These are phyloP conservation scores for Pestalotiopsis sp. DNA, from an alignment of 2,329 filamentous ascomycete species.

Conservation along the genomic window DNA sequence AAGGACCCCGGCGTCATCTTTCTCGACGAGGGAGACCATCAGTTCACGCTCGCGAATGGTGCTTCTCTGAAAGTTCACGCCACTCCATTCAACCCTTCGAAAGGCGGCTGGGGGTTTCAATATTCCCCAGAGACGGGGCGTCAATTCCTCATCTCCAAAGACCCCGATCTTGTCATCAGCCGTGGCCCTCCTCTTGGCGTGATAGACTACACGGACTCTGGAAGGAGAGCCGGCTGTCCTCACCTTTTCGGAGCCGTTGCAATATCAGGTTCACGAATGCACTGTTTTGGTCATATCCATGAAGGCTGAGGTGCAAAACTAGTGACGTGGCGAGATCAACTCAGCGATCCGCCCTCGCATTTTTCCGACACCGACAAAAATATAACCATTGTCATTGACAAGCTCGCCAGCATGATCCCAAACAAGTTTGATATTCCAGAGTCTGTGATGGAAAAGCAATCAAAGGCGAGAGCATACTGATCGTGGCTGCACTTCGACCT, in stretches of 20 bases:
- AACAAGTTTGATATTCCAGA: slow-evolving; percentile 21
- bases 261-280: slow-evolving; percentile 43
- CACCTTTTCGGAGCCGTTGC: slow-evolving; percentile 48
- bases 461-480: slow-evolving; percentile 17
- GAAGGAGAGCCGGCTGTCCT: slow-evolving; percentile 41
- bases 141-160: slow-evolving; percentile 33
- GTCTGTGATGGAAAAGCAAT: slow-evolving; percentile 15
- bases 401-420: slow-evolving; percentile 28
- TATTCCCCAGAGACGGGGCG: slow-evolving; percentile 42
- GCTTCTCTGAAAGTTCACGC: slow-evolving; percentile 51
- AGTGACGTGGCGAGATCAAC: slow-evolving; percentile 48
- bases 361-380: slow-evolving; percentile 46
- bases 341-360: slow-evolving; percentile 32
- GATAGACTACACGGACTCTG: slow-evolving; percentile 41
- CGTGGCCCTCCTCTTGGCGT: slow-evolving; percentile 57
- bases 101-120: slow-evolving; percentile 51
- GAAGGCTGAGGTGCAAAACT: slow-evolving; percentile 59
- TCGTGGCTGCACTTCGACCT: slow-evolving; percentile 36
- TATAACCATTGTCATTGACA: slow-evolving; percentile 36
- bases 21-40: slow-evolving; percentile 51
- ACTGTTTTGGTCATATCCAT: slow-evolving; percentile 62
- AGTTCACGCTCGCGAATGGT: slow-evolving; percentile 51
- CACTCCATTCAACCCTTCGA: slow-evolving; percentile 52
- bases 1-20: slow-evolving; percentile 43
- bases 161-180: slow-evolving; percentile 51